Evolutionary conservation across 2,329 filamentous ascomycete species (phyloP).

Genomic region (Sclerotiophoma versabilis): DNA sequence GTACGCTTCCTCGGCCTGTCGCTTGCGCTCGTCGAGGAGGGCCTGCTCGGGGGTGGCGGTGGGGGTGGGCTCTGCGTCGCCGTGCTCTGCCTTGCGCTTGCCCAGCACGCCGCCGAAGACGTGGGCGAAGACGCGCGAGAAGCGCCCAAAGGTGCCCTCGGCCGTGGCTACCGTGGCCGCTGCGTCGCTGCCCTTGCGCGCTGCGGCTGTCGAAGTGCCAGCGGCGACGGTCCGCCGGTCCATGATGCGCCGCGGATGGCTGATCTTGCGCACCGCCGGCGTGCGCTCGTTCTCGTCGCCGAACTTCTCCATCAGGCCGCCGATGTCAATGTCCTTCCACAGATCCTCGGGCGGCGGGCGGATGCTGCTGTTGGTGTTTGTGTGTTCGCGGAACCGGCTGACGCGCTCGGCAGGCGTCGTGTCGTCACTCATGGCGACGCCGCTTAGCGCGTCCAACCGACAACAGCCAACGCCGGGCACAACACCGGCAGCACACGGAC

Average conservation of each 20-base stretch:
- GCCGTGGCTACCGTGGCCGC: slow-evolving; percentile 9
- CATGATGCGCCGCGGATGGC: slow-evolving; percentile 3
- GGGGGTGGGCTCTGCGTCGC: neutral
- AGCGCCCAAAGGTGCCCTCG: slow-evolving; percentile 38
- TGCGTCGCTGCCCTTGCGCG: slow-evolving; percentile 5
- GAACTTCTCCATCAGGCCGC: slow-evolving; percentile 34
- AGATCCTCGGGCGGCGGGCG: slow-evolving; percentile 40
- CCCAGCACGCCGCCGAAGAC: slow-evolving; percentile 38
- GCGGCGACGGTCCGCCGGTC: neutral
- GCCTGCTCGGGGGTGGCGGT: slow-evolving; percentile 18
- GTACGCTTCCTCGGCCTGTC: slow-evolving; percentile 42
- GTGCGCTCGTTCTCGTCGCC: slow-evolving; percentile 31
- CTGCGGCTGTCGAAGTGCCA: neutral
- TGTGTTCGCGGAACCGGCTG: slow-evolving; percentile 40
- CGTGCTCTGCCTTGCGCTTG: slow-evolving; percentile 43
- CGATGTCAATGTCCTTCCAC: slow-evolving; percentile 37
- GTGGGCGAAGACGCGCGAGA: slow-evolving; percentile 36
- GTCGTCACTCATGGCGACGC: slow-evolving; percentile 20
- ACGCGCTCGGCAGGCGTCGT: slow-evolving; percentile 32
- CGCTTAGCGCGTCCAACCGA: neutral
- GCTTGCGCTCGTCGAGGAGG: slow-evolving; percentile 35
- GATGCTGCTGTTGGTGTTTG: slow-evolving; percentile 40
- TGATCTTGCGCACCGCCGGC: slow-evolving; percentile 13
- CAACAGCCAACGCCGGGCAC: no score
- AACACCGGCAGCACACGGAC: neutral